Evolutionary conservation across 2,329 filamentous ascomycete species (phyloP).

Genomic region (Penicillium sp.): DNA sequence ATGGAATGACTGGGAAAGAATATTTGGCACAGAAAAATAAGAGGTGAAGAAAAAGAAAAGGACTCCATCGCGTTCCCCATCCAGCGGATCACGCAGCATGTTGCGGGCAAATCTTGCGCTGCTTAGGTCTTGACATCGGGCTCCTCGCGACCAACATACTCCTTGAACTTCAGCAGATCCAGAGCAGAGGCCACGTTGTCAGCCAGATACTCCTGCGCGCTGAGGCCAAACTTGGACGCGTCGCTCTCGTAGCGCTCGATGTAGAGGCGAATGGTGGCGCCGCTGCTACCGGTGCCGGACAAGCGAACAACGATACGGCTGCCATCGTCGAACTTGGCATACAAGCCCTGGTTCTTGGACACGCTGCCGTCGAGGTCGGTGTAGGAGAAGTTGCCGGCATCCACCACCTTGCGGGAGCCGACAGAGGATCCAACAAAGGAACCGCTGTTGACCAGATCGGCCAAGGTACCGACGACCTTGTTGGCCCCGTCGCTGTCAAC

Average conservation of each 20-base stretch:
- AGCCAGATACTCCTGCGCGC: slow-evolving; percentile 90
- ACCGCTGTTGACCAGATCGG: slow-evolving; percentile 65
- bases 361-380: slow-evolving; percentile 97
- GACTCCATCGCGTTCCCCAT: slow-evolving; percentile 15
- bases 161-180: slow-evolving; percentile 82
- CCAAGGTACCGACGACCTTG: slow-evolving; percentile 78
- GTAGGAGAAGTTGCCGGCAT: slow-evolving; percentile 96
- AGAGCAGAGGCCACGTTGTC: slow-evolving; percentile 82
- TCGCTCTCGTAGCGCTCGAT: slow-evolving; percentile 92
- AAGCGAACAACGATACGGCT: slow-evolving; percentile 92
- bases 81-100: slow-evolving; percentile 18
- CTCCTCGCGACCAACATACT: slow-evolving; percentile 85
- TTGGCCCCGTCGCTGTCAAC: slow-evolving; percentile 86
- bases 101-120: neutral
- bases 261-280: slow-evolving; percentile 93
- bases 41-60: neutral
- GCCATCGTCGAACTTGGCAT: slow-evolving; percentile 86
- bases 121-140: slow-evolving; percentile 90
- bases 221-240: slow-evolving; percentile 66
- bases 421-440: slow-evolving; percentile 82
- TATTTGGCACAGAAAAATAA: slow-evolving; percentile 6
- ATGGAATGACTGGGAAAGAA: no score
- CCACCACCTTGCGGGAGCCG: slow-evolving; percentile 72
- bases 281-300: slow-evolving; percentile 89
- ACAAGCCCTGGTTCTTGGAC: slow-evolving; percentile 92